Base-by-base conservation (phyloP, 177 flowering plant species). In the Vitis hybrid region DNA sequence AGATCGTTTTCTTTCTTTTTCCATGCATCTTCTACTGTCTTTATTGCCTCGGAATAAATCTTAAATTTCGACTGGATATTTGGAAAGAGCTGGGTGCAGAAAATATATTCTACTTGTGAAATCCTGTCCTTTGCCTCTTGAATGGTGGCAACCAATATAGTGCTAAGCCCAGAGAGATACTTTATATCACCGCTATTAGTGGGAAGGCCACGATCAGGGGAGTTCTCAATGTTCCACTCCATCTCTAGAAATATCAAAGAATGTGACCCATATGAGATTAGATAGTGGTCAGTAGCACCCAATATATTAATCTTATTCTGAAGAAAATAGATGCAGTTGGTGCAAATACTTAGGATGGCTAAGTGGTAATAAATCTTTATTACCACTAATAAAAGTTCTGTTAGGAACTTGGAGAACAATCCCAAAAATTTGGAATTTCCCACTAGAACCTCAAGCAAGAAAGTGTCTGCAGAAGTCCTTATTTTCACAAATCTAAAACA, bases 71-170 rank as follows among this genome's bases (percentile, higher is more conserved):
- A 68, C 58, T 89, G 93, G 71, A 88, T 81, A 75, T 76, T 76
- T 2, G 98, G 96, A 77, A 69, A 93, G 60, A 95, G 83, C 71
- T 93, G 88, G 66, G 82, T 77, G 76, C 97, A 95, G 79, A 92
- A 95, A 28, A 93, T 76, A 68, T 86, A 83, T 66, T 93, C 97
- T 31, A 95, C 85, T 81, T 92, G 91, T n/a, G 97, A 89, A 74
- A 92, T 82, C 62, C 90, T 82, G 62, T 93, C 97, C 80, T 88
- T 95, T 6, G 88, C 88, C 81, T 95, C 98, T 81, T 93, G 94
- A 75, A 95, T 87, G 15, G 92, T 85, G 31, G 98, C 99, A 73
- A 93, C 98, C 71, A 95, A 74, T 51, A 92, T 70, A 4, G 94
- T 87, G 69, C 97, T 90, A 59, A 88, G 86, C 54, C 86, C 84